Evolutionary conservation across 805 yeast species (phyloP).

Genomic region (Wickerhamomyces silvicola): DNA sequence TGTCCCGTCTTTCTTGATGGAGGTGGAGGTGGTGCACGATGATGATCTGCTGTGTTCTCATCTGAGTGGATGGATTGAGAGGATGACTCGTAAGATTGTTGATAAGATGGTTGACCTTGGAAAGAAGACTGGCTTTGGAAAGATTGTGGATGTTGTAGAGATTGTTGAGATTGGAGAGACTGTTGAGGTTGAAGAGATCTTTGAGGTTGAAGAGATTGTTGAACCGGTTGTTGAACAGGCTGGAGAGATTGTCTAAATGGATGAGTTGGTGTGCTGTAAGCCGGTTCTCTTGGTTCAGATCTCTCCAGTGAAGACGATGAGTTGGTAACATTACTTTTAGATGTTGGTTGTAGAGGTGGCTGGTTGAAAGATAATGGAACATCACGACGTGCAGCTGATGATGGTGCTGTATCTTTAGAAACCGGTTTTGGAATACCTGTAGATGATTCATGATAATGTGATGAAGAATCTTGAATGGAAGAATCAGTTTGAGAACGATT

Average conservation of each 20-base stretch:
- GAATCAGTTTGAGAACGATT: slow-evolving; percentile 6
- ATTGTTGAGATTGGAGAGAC: slow-evolving; percentile 4
- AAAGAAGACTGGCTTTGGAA: too few species aligned
- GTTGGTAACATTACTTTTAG: slow-evolving; percentile 18
- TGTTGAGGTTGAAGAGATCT: too few species aligned
- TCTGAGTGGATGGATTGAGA: too few species aligned
- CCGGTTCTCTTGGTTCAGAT: slow-evolving; percentile 9
- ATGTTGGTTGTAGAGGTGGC: slow-evolving; percentile 30
- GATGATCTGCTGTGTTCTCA: slow-evolving; percentile 22
- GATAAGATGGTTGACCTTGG: too few species aligned
- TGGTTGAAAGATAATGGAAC: slow-evolving; percentile 25
- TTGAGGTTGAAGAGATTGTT: too few species aligned
- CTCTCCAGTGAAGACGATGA: slow-evolving; percentile 6
- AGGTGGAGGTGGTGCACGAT: slow-evolving; percentile 49
- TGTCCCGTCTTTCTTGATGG: slow-evolving; percentile 44
- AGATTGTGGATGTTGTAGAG: not conserved
- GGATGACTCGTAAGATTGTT: too few species aligned
- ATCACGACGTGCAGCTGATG: not conserved
- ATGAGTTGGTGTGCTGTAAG: slow-evolving; percentile 10
- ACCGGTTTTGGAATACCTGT: slow-evolving; percentile 10
- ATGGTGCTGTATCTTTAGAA: slow-evolving; percentile 5
- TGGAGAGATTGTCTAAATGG: slow-evolving; percentile 5
- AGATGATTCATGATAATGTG: slow-evolving; percentile 7
- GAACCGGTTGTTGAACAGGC: too few species aligned
- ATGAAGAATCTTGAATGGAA: slow-evolving; percentile 12